Evolutionary conservation across 495 filamentous ascomycete genomes (phyloP), one percentile per base, ranked within the genome.

Genomic region (Alectoria sarmentosa): DNA sequence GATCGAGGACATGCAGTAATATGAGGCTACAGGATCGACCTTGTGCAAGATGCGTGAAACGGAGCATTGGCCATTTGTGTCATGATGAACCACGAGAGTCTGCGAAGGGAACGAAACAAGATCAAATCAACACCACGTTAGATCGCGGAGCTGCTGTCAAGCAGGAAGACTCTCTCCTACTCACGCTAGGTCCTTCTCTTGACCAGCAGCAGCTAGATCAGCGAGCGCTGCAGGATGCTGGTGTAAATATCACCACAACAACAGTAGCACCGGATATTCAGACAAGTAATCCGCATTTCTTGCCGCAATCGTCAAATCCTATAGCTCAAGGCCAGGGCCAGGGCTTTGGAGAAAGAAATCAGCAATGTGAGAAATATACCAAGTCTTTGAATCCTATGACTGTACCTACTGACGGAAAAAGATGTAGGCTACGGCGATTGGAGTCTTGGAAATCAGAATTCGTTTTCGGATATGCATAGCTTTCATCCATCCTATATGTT

Each of bases 1-100:
- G 30, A 21, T 14, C 38, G 46, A 8, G 61, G 39, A 44, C 17
- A 8, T n/a, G 34, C 52, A 60, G 38, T 55, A 34, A 55, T 17
- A 59, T 38, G 55, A 38, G 19, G 10, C 30, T 60, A 57, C 75
- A 94, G 92, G 91, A 96, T 77, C 88, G 94, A 72, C 94, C 94
- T 60, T 99, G 94, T 83, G 90, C 90, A 63, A 86, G 94, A 79
- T 99, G 94, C 82, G 90, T 99, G 79, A 98, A 98, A 77, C 89
- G 94, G 72, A 96, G 96, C 80, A 99, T 99, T 75, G 94, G 93
- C 69, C 94, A 98, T 82, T 80, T 99, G 63, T 99, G 94, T 78
- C 94, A 98, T 78, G 94, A 99, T 75, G 94, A 98, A 77, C 92
- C 92, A 64, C 87, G 95, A 76, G 90, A 93, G 74, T 76, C 83